Evolutionary conservation across 202 grass and related monocot species (phyloP).

Genomic region (Elaeis oleifera): DNA sequence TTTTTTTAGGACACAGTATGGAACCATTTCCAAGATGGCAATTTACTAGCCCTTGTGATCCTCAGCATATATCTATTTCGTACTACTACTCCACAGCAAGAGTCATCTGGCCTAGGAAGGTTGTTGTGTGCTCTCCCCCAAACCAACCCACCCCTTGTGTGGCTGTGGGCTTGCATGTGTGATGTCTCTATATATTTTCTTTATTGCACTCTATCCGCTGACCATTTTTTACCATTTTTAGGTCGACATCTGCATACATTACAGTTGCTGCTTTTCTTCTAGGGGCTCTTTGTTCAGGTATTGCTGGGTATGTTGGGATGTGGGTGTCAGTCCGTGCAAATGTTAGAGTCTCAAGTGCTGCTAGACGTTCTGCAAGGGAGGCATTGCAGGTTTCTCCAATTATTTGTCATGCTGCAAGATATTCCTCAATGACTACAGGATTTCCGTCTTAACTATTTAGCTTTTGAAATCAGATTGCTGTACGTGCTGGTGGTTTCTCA

Average conservation of each 20-base stretch:
- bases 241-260: conserved; percentile 85
- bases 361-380: conserved; percentile 90
- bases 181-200: conserved; percentile 4
- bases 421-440: conserved; percentile 2
- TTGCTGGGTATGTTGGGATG: conserved; percentile 97
- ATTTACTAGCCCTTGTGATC: conserved; percentile 80
- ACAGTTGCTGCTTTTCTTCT: conserved; percentile 91
- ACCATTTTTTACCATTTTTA: conserved; percentile 23
- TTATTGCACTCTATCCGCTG: background rate
- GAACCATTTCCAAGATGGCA: conserved; percentile 97
- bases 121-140: conserved; percentile 20
- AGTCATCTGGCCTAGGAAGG: conserved; percentile 87
- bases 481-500: conserved; percentile 95
- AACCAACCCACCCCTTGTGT: background rate
- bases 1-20: conserved; percentile 96
- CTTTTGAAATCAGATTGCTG: conserved; percentile 75
- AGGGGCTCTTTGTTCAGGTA: conserved; percentile 89
- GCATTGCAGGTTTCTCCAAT: conserved; percentile 73
- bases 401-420: conserved; percentile 17
- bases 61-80: conserved; percentile 98
- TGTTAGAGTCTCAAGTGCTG: conserved; percentile 96
- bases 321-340: conserved; percentile 98
- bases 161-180: background rate
- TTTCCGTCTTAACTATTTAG: conserved; percentile 25
- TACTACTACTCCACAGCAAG: conserved; percentile 67